Evolutionary conservation across 2,329 filamentous ascomycete species (phyloP).

Genomic region (Cladobotryum protrusum): DNA sequence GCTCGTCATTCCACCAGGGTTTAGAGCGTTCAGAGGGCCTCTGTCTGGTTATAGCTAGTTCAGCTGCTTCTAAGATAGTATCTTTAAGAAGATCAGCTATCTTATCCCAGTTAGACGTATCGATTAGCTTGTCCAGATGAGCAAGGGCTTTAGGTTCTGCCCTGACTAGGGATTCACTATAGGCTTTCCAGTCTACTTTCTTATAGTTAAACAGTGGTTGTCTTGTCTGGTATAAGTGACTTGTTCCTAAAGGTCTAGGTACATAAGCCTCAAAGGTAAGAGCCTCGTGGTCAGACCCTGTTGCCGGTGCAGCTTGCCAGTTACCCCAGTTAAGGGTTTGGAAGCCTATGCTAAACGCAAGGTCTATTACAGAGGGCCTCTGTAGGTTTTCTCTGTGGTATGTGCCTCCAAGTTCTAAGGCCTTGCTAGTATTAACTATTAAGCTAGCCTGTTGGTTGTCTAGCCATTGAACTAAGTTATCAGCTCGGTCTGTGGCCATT

Average conservation of each 20-base stretch:
- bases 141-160: no score
- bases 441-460: background rate
- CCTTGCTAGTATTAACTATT: background rate
- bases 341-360: no score
- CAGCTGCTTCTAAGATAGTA: background rate
- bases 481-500: background rate
- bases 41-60: background rate
- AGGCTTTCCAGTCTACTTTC: no score
- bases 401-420: background rate
- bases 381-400: no score
- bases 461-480: background rate
- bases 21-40: no score
- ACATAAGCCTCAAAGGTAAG: no score
- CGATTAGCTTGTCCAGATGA: background rate
- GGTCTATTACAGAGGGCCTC: background rate
- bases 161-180: no score
- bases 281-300: background rate
- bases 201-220: background rate
- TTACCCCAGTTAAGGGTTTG: no score
- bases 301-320: no score
- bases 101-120: background rate
- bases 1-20: no score
- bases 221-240: background rate
- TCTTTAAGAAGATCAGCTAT: background rate
- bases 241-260: no score